Base-by-base conservation (phyloP, 768 basidiomycete genomes). In the Tulasnella sp. region DNA sequence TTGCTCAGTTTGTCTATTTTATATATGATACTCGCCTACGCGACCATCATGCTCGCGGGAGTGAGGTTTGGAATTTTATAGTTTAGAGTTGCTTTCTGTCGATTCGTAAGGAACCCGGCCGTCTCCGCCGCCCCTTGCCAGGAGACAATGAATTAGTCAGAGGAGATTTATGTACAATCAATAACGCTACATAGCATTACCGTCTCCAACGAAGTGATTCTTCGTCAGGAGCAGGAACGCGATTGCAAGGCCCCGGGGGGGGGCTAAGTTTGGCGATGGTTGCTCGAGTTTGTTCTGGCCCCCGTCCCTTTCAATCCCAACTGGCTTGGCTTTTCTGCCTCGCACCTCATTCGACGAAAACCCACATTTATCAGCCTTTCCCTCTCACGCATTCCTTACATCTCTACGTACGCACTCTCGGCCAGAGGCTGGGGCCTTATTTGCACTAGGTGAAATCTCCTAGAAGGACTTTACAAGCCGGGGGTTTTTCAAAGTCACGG, bases 311-410 rank as follows among this genome's bases (percentile, higher is more conserved):
- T 72, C 70, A 72, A 72, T 72, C 70, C 37, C 37, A 37, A 72
- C 70, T 44, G 70, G 70, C 61, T 67, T 67, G 61, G 61, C 61
- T 67, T 67, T 67, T 67, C 61, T 67, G 61, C 61, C 61, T 67
- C 61, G 16, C 61, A 67, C 4, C 61, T 67, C 61, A 67, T 26
- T 67, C n/a, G 61, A 46, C 70, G 2, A 11, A 0, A 35, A n/a
- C 3, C 70, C 37, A 37, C 39, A 29, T 6, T n/a, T n/a, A n/a
- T n/a, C n/a, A n/a, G n/a, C n/a, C n/a, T 5, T 42, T 23, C 70
- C 26, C 70, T 72, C 32, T n/a, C 5, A 13, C 42, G 26, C 70
- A 37, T 29, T 57, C 61, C 5, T 67, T 67, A 32, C 2, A 20
- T 29, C 32, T 67, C 2, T 5, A 67, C 3, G 13, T 15, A 67